Percentiles rank a stretch among this genome's conserved stretches.
Evolutionary conservation across 805 yeast genomes (phyloP).

Genomic region (Nakazawaea wickerhamii): DNA sequence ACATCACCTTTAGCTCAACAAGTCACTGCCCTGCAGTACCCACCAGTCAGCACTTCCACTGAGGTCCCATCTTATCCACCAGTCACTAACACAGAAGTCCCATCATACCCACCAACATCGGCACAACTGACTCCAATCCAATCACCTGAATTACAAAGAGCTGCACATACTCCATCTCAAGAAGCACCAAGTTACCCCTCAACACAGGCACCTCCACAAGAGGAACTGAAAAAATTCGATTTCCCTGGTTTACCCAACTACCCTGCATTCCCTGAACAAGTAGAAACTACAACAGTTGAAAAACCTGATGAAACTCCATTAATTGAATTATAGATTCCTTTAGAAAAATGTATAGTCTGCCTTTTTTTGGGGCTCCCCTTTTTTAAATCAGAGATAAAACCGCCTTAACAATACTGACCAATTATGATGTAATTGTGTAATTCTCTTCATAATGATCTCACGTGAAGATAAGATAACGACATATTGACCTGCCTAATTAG

Average conservation of each 20-base stretch:
- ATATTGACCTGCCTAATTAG: not conserved
- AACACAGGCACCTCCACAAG: not conserved
- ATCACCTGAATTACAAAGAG: not conserved
- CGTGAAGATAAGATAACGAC: not conserved
- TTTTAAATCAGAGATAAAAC: not conserved
- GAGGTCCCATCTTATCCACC: not conserved
- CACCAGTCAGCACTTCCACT: too few species aligned
- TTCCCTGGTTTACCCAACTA: slow-evolving; percentile 9
- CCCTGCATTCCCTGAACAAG: slow-evolving; percentile 2
- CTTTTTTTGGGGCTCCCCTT: not conserved
- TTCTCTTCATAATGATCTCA: too few species aligned
- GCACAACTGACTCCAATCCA: not conserved
- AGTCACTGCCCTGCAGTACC: not conserved
- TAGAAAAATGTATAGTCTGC: too few species aligned
- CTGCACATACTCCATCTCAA: not conserved
- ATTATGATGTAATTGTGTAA: too few species aligned
- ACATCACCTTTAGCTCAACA: slow-evolving; percentile 1
- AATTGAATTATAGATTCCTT: slow-evolving; percentile 7
- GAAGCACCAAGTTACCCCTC: too few species aligned
- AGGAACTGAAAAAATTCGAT: not conserved
- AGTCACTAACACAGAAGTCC: not conserved
- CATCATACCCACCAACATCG: slow-evolving; percentile 6
- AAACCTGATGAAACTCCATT: slow-evolving; percentile 12
- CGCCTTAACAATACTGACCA: too few species aligned
- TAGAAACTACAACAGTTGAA: not conserved